Base-by-base conservation (phyloP, 768 basidiomycete genomes). In the Serendipita indica region DNA sequence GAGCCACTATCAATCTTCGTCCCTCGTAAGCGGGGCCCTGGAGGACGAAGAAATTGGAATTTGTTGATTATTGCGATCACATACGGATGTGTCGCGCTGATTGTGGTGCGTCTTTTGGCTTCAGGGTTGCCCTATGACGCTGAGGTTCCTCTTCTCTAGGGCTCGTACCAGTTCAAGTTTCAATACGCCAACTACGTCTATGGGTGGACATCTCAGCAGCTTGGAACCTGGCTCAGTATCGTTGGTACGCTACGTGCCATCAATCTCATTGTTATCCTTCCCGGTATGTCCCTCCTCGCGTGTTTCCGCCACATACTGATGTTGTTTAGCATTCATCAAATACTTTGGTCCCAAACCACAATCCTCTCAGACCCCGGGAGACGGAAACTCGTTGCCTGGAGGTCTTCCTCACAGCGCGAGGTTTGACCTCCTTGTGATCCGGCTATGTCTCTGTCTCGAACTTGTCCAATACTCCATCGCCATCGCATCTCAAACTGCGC, bases 351-450 rank as follows among this genome's bases (percentile, higher is more conserved):
- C 77, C 3, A 71, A 72, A 58, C 67, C 73, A 0, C 62, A 64
- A 46, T 66, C 41, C 67, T 5, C 41, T 28, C 60, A 60, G 59
- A 34, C 39, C 58, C 63, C 45, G 60, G 52, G 34, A 37, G 56
- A 54, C 39, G 10, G 45, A 45, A 32, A 62, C 65, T 37, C 75
- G n/a, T 74, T 58, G 25, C 30, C 25, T 12, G 33, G 41, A 13
- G 37, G 52, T 7, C 34, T 60, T 25, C 45, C 59, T 2, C 59
- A 60, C 33, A 33, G 77, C 1, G 68, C 77, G 3, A 45, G 68
- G 0, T 82, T 90, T 66, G 90, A 94, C 69, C 75, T 93, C n/a
- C 66, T 65, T 32, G 71, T 90, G 20, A 80, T 83, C 3, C 79
- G 81, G 3, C 63, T 72, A 33, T 90, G 86, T 4, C 68, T 86